A percentile compares a stretch with the other conserved stretches of the same genome.
phyloP scores from a whole-genome alignment of 2,329 filamentous ascomycete genomes.

The Ambrosiella beaveri region DNA sequence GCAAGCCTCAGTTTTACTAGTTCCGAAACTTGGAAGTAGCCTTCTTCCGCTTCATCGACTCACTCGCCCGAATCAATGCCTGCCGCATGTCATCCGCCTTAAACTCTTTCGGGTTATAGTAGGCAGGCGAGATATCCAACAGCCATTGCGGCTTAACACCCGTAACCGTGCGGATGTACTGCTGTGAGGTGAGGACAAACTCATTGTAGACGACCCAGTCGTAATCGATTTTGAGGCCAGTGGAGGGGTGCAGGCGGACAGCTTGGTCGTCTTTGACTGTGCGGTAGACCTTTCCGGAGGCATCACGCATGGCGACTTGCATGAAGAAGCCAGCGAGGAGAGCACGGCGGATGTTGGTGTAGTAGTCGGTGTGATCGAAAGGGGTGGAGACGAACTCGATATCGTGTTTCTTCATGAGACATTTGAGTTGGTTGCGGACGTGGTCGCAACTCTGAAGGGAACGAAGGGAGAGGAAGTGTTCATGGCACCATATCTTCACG shows the following conservation, averaged over 20 bases:
- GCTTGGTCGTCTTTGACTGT: constrained; percentile 95
- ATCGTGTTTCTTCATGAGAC: constrained; percentile 89
- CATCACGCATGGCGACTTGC: constrained; percentile 93
- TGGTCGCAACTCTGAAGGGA: constrained; percentile 86
- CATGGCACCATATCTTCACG: constrained; percentile 83
- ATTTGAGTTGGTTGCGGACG: constrained; percentile 75
- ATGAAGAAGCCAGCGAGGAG: constrained; percentile 96
- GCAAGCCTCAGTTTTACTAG: constrained; percentile 6
- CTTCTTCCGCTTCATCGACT: constrained; percentile 43
- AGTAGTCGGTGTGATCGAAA: constrained; percentile 94
- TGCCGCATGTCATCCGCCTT: constrained; percentile 73
- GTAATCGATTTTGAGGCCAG: constrained; percentile 69
- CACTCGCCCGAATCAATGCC: constrained; percentile 37
- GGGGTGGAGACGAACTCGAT: constrained; percentile 75
- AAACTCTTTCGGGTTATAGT: constrained; percentile 76
- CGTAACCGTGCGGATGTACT: constrained; percentile 91
- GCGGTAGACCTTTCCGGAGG: constrained; percentile 72
- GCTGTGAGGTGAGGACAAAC: constrained; percentile 94
- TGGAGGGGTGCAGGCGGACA: constrained; percentile 84
- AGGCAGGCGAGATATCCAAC: constrained; percentile 79
- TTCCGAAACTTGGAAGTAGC: constrained; percentile 28
- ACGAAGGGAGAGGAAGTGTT: constrained; percentile 83
- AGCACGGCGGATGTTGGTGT: constrained; percentile 87
- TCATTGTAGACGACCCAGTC: constrained; percentile 99
- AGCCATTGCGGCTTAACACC: constrained; percentile 89